phyloP scores from a whole-genome alignment of 345 rosid species.

The Streptanthus diversifolius region DNA sequence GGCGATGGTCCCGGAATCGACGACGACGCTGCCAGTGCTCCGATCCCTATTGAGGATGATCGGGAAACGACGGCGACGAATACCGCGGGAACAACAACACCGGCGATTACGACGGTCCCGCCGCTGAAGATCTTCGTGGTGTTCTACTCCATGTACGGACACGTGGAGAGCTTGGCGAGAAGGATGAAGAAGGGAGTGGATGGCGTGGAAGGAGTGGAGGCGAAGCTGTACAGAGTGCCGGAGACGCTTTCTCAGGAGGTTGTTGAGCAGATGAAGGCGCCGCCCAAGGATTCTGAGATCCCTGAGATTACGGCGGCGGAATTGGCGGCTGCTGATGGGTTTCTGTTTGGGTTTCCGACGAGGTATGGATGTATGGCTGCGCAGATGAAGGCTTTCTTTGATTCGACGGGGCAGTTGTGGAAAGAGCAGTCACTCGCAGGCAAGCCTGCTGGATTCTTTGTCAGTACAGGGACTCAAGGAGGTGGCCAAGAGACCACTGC shows the following conservation, averaged over 20 bases:
- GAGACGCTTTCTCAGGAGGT: conserved; percentile 57
- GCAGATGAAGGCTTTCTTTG: conserved; percentile 76
- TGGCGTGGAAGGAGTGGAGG: conserved; percentile 57
- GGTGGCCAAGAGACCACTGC: conserved; percentile 93
- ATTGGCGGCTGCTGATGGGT: conserved; percentile 55
- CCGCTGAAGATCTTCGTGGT: conserved; percentile 47
- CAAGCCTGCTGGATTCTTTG: conserved; percentile 82
- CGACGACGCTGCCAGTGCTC: conserved; percentile 28
- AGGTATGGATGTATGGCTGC: conserved; percentile 85
- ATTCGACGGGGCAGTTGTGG: conserved; percentile 62
- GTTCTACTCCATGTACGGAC: conserved; percentile 76
- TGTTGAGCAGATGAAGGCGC: conserved; percentile 58
- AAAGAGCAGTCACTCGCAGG: conserved; percentile 70
- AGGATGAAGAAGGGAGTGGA: conserved; percentile 73
- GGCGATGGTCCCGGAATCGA: conserved; percentile 27
- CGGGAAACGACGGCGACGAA: conserved; percentile 19
- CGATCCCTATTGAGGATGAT: conserved; percentile 47
- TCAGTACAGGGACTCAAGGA: conserved; percentile 82
- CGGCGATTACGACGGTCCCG: conserved; percentile 16
- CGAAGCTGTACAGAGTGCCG: conserved; percentile 48
- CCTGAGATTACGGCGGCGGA: conserved; percentile 56
- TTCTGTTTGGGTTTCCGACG: conserved; percentile 71
- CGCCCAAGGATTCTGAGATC: conserved; percentile 40
- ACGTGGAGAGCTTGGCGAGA: conserved; percentile 62
- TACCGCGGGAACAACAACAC: conserved; percentile 1